Base-by-base conservation (phyloP, 2,329 filamentous ascomycete genomes). In the Aspergillus novoparasiticus region DNA sequence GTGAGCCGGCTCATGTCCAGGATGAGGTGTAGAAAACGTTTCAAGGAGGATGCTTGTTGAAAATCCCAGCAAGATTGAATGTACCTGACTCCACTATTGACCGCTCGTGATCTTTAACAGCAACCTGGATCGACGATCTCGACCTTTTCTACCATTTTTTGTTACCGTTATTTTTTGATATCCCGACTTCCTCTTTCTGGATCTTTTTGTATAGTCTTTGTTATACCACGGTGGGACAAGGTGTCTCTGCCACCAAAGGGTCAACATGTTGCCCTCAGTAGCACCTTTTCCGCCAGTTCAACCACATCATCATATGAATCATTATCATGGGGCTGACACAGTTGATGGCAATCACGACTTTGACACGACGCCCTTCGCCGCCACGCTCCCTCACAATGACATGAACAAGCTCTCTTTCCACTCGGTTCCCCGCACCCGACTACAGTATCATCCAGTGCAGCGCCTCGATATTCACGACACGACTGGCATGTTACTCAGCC, bases 251-350 rank as follows among this genome's bases (percentile, higher is more conserved):
- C 41, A 63, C 48, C 57, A 34, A 34, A 59, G 54, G 65, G 61
- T 64, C 72, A 82, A 76, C 58, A 84, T 84, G 82, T 79, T 82
- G 76, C 81, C 82, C 68, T 81, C 82, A 67, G 76, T 83, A 71
- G 79, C 79, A 65, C 74, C 78, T 57, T 79, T 79, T 53, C 76
- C 79, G 64, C 75, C 77, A 72, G 76, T 79, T 59, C 77, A 80
- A 66, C 77, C 78, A 54, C 79, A 80, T 66, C 75, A 79, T 53
- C 78, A 76, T 64, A 66, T 77, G 34, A 72, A 73, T 62, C 73
- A 74, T 59, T 71, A 75, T 64, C 70, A 71, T 46, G 64, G 71
- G 26, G 62, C 73, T 64, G 76, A 78, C 64, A 57, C 69, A 43
- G 56, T 70, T 34, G 68, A 75, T 59, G 71, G 70, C 51, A 66